Conservation (phyloP, 345 rosid species). For the Hirschfeldia incana region DNA sequence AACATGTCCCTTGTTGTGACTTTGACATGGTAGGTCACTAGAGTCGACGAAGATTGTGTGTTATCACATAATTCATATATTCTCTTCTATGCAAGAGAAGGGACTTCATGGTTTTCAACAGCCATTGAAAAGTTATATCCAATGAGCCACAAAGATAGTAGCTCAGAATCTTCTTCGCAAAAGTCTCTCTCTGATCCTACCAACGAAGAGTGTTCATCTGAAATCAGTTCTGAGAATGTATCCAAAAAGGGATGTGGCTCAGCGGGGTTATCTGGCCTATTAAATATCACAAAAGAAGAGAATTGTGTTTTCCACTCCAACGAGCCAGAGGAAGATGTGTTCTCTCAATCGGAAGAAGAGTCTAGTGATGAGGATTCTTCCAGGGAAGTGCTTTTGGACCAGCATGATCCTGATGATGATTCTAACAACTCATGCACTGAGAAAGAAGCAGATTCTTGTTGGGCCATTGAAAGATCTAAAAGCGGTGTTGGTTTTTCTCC, state of each 20-base stretch:
- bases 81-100: conserved; percentile 75
- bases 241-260: conserved; percentile 37
- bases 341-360: conserved; percentile 21
- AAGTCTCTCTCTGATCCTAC: conserved; percentile 63
- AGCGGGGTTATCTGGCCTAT: conserved; percentile 8
- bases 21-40: conserved; percentile 53
- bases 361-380: conserved; percentile 28
- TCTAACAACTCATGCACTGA: conserved; percentile 16
- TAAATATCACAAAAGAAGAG: conserved; percentile 13
- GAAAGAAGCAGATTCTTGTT: conserved; percentile 27
- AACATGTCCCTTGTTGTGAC: conserved; percentile 3
- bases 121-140: conserved; percentile 45
- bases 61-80: conserved; percentile 74
- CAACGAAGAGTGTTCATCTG: conserved; percentile 39
- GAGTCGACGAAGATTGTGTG: conserved; percentile 53
- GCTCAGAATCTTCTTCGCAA: conserved; percentile 50
- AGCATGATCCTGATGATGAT: conserved; percentile 15
- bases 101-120: conserved; percentile 71
- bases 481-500: conserved; percentile 22
- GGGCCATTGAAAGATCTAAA: conserved; percentile 20
- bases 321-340: conserved; percentile 14
- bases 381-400: conserved; percentile 32
- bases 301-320: conserved; percentile 5
- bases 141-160: conserved; percentile 14
- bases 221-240: conserved; percentile 23